Evolutionary conservation across 306 rosid genomes (phyloP), one percentile per base, ranked within the genome.

Genomic region (Ceratonia siliqua): DNA sequence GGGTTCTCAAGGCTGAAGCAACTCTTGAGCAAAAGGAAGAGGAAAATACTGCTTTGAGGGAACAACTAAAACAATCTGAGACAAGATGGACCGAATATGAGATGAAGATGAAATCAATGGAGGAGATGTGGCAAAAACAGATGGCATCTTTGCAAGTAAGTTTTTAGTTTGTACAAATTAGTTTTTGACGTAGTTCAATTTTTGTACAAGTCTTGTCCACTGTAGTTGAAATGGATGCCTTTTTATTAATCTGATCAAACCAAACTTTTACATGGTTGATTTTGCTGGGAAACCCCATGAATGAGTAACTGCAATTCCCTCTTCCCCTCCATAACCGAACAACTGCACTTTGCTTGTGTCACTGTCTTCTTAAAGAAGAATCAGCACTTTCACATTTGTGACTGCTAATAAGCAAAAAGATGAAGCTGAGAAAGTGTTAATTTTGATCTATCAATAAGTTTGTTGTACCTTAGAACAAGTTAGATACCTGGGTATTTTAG

Each of bases 121-220:
- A 95, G 82, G 98, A 90, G 64, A 81, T 72, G 38, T 95, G 99
- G 99, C 97, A 95, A 87, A 95, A 84, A 76, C 98, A 95, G 89
- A 89, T 86, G 97, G 83, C 85, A 25, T 92, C 99, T 62, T 89
- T 95, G 87, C 99, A 95, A 73, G 99, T 95, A 84, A 85, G 98
- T 85, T 82, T 82, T 68, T 54, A 33, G 58, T 81, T 73, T 54
- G 72, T 73, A 61, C 59, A 64, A 63, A 62, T 38, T 38, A 21
- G 65, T n/a, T 41, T 75, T 79, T 59, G 41, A 58, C 73, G 5
- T 64, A 27, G 32, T 67, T 42, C 25, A 48, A 2, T 59, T 33
- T 53, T 59, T 9, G 1, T 2, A 9, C 42, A 15, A 30, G 65
- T 24, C 24, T 58, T 28, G 17, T 41, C 39, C 32, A 6, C 9